A percentile compares a stretch with the other conserved stretches of the same genome.
phyloP scores from a whole-genome alignment of 495 filamentous ascomycete genomes.

The Talaromyces trachyspermus region DNA sequence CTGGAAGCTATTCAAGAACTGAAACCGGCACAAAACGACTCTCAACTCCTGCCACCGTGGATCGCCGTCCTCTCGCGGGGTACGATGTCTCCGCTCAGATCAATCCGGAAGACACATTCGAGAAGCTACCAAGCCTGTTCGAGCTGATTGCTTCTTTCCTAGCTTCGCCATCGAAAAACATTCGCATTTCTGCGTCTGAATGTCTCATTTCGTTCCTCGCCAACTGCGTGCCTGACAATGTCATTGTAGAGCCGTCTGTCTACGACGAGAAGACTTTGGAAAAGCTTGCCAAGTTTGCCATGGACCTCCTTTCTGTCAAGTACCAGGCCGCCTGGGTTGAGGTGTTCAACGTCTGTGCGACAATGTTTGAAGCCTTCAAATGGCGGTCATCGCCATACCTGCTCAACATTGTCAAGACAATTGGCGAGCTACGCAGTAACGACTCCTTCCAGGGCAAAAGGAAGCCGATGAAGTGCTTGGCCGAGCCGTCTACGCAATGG shows the following conservation, averaged over 20 bases:
- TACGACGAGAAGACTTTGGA: slow-evolving; percentile 80
- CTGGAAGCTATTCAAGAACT: slow-evolving; percentile 83
- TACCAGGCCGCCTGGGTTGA: slow-evolving; percentile 95
- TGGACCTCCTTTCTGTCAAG: slow-evolving; percentile 72
- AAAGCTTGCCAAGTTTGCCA: slow-evolving; percentile 59
- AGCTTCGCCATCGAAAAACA: slow-evolving; percentile 79
- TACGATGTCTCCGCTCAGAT: slow-evolving; percentile 91
- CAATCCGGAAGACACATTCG: slow-evolving; percentile 77
- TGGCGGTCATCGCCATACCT: slow-evolving; percentile 79
- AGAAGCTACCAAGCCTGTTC: slow-evolving; percentile 77
- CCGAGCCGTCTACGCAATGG: slow-evolving; percentile 80
- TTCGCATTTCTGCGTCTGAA: slow-evolving; percentile 87
- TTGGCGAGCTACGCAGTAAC: slow-evolving; percentile 84
- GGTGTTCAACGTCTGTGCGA: slow-evolving; percentile 82
- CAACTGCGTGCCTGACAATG: slow-evolving; percentile 73
- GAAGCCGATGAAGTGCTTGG: slow-evolving; percentile 86
- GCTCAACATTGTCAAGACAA: slow-evolving; percentile 58
- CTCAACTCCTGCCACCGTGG: slow-evolving; percentile 89
- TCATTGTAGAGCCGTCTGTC: slow-evolving; percentile 78
- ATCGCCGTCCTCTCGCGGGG: slow-evolving; percentile 88
- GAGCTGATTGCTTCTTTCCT: slow-evolving; percentile 69
- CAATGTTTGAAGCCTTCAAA: slow-evolving; percentile 76
- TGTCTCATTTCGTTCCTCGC: slow-evolving; percentile 86
- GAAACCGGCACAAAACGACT: slow-evolving; percentile 82
- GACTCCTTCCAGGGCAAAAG: slow-evolving; percentile 90